Conservation (phyloP, 192 early-diverging fungal species). For the Jimgerdemannia lactiflua region DNA sequence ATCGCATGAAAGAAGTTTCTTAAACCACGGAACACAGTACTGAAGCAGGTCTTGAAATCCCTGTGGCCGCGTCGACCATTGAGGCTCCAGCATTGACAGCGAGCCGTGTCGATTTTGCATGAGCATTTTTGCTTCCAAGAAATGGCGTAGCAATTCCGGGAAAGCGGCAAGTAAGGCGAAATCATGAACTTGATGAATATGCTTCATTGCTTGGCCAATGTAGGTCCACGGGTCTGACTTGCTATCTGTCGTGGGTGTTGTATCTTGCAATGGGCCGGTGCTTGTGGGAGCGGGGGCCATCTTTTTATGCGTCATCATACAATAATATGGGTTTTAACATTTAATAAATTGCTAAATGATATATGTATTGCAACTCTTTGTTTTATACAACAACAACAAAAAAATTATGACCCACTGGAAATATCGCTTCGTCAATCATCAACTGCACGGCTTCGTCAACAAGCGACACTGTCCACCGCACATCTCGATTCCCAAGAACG, state of each 20-base stretch:
- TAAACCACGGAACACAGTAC: neutral
- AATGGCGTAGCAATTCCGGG: neutral
- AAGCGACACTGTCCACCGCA: neutral
- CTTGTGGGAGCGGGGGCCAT: too few species aligned
- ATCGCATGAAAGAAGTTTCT: neutral
- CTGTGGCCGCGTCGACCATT: too few species aligned
- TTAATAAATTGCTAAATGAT: too few species aligned
- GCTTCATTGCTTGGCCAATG: neutral
- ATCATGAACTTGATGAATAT: neutral
- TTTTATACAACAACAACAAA: too few species aligned
- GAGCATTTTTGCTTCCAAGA: neutral
- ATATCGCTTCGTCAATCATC: neutral
- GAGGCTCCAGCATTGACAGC: too few species aligned
- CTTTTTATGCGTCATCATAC: too few species aligned
- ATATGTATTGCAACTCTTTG: too few species aligned
- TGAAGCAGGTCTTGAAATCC: too few species aligned
- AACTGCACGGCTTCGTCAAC: neutral
- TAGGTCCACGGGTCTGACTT: neutral
- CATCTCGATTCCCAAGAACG: neutral
- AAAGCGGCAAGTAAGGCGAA: neutral
- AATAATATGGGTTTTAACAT: too few species aligned
- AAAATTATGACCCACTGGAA: neutral
- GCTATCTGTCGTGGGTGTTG: too few species aligned
- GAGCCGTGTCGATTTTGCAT: neutral
- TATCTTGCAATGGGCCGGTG: too few species aligned